These are phyloP conservation scores for Ploettnerulaceae sp. DNA, from an alignment of 2,329 filamentous ascomycete genomes.

Conservation along the genomic window DNA sequence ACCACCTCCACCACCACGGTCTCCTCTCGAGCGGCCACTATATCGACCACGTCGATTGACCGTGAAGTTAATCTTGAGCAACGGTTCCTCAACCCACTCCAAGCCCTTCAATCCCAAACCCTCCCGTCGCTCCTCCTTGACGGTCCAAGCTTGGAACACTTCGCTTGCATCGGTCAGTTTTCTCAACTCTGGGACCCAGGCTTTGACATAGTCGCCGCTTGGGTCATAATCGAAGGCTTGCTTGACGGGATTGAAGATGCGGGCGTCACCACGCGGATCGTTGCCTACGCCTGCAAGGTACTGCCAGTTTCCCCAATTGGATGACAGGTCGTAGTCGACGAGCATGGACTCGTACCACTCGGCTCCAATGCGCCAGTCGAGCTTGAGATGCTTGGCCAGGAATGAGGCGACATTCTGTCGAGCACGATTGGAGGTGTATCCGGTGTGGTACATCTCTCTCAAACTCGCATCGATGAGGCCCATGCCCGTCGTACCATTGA, in stretches of 20 bases:
- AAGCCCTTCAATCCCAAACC: conserved; percentile 51
- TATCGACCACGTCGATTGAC: conserved; percentile 37
- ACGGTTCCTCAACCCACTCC: conserved; percentile 61
- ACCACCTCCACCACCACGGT: conserved; percentile 12
- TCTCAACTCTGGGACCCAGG: conserved; percentile 66
- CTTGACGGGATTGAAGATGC: conserved; percentile 80
- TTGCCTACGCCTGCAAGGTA: conserved; percentile 77
- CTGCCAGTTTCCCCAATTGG: conserved; percentile 81
- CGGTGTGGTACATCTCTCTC: conserved; percentile 68
- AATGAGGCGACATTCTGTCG: conserved; percentile 75
- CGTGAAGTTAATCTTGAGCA: conserved; percentile 60
- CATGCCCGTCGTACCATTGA: conserved; percentile 66
- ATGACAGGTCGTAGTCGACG: conserved; percentile 70
- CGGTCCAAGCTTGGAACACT: conserved; percentile 67
- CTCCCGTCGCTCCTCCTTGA: conserved; percentile 51
- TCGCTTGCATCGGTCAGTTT: conserved; percentile 43
- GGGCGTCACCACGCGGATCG: conserved; percentile 61
- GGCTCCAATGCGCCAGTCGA: conserved; percentile 77
- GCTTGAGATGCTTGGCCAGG: conserved; percentile 64
- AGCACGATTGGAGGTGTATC: conserved; percentile 72
- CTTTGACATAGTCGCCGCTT: conserved; percentile 62
- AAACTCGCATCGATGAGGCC: conserved; percentile 74
- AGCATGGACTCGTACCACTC: conserved; percentile 78
- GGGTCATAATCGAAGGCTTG: conserved; percentile 74
- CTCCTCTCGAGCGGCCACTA: conserved; percentile 12